phyloP scores from a whole-genome alignment of 2,329 filamentous ascomycete genomes.

The Cladophialophora chaetospira region DNA sequence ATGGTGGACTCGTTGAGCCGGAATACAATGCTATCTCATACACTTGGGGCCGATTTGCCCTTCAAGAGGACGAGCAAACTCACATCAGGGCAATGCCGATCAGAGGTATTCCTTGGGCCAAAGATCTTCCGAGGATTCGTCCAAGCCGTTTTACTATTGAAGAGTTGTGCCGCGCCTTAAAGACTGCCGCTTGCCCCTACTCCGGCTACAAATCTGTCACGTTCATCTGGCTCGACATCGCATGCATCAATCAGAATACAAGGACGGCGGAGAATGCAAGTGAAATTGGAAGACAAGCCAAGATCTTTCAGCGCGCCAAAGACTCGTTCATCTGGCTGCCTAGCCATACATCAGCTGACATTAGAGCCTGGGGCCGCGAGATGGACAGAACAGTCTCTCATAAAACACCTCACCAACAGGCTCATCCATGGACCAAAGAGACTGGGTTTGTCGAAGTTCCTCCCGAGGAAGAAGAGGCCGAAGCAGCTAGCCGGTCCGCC shows the following conservation, averaged over 20 bases:
- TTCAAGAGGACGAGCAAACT: background rate
- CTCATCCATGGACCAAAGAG: background rate
- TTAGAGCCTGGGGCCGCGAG: background rate
- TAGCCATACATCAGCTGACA: background rate
- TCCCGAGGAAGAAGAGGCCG: background rate
- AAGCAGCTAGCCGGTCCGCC: background rate
- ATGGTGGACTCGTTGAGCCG: background rate
- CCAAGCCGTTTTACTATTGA: background rate
- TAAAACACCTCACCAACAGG: background rate
- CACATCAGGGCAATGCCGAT: background rate
- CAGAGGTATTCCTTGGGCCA: background rate
- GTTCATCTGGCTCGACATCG: background rate
- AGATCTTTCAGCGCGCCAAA: background rate
- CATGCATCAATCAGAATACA: background rate
- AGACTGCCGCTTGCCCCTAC: background rate
- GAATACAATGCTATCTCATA: background rate
- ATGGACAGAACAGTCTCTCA: background rate
- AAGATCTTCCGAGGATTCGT: background rate
- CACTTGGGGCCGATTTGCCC: background rate
- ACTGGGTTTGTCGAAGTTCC: background rate
- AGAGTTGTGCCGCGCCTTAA: background rate
- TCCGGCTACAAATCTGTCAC: background rate
- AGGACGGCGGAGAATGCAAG: background rate
- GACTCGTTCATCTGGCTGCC: background rate
- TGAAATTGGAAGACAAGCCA: background rate